Evolutionary conservation across 2,329 filamentous ascomycete species (phyloP), one percentile per base, ranked within the genome.

Genomic region (Ophiosphaerella herpotricha): DNA sequence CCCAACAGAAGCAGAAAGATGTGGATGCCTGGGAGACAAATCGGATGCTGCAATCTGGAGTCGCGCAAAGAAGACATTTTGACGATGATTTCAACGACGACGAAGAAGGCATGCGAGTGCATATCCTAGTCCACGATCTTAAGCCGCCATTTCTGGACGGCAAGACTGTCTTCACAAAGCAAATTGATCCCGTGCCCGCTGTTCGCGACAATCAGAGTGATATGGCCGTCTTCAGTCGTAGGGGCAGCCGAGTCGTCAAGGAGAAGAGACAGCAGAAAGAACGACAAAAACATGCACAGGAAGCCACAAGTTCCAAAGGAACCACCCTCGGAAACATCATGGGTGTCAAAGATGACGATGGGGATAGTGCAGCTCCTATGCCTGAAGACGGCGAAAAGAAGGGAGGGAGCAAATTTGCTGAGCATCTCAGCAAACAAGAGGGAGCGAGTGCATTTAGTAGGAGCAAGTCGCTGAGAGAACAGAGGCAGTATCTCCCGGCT

Each of bases 1-100:
- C 87, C 53, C 81, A 90, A 50, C 91, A 96, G 74, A 90, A 92
- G 63, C 90, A 96, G 72, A 91, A 89, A 69, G 94, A 99, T 68
- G 91, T 94, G 37, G 94, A 99, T 74, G 93, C 92, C 0, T 99
- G 94, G 94, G 95, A 99, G 74, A 94, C 93, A 13, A 99, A 99
- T 72, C 89, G 94, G 51, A 97, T 99, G 94, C 81, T 99, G 53
- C 94, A 92, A 1, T 97, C 92, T 16, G 93, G 93, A 48, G 92
- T 99, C 14, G 94, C 94, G 14, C 95, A 99, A 73, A 81, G 93
- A 66, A 81, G 91, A 60, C 90, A 94, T 64, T 85, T 91, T 69
- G 86, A 87, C 21, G 82, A 84, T 40, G 91, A 94, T 67, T 96
- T 97, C 65, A 87, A 88, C 43, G 88, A 96, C 57, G 94, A 99